Conservation (phyloP, 306 rosid genomes). For the Quercus aquifolioides region DNA sequence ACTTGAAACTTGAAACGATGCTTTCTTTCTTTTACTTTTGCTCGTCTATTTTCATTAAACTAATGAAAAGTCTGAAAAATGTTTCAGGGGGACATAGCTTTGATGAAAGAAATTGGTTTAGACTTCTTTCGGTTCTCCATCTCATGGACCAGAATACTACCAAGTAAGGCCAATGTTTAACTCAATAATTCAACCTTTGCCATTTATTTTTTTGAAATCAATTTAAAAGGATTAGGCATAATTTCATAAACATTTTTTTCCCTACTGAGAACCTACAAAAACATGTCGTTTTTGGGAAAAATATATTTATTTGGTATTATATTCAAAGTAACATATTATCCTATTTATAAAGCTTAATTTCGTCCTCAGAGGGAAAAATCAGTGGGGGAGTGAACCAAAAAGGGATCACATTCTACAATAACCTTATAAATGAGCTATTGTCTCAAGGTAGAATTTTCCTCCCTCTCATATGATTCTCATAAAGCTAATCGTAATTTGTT, state of each 20-base stretch:
- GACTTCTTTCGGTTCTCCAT: conserved; percentile 52
- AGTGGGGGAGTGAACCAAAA: conserved; percentile 11
- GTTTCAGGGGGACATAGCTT: conserved; percentile 34
- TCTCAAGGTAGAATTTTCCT: conserved; percentile 28
- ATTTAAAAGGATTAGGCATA: too few relatives aligned
- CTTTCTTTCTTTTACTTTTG: too few relatives aligned
- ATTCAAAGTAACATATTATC: neutral
- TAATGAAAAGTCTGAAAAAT: neutral
- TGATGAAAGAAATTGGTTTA: conserved; percentile 48
- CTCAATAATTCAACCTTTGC: too few relatives aligned
- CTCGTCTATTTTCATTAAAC: too few relatives aligned
- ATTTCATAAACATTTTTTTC: too few relatives aligned
- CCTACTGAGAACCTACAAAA: too few relatives aligned
- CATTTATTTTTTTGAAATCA: too few relatives aligned
- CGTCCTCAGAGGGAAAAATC: neutral
- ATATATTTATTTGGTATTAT: too few relatives aligned
- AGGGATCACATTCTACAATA: conserved; percentile 50
- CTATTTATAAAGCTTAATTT: neutral
- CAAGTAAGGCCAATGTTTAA: conserved; percentile 24
- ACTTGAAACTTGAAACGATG: too few relatives aligned
- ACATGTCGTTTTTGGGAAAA: too few relatives aligned
- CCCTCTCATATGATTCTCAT: neutral
- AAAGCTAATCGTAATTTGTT: neutral
- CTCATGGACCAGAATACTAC: conserved; percentile 54
- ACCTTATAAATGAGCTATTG: conserved; percentile 38